Percentiles rank a stretch among this genome's conserved stretches.
These are phyloP conservation scores for Cutaneotrichosporon sp. DNA, from an alignment of 1,284 basidiomycete species.

Conservation along the genomic window DNA sequence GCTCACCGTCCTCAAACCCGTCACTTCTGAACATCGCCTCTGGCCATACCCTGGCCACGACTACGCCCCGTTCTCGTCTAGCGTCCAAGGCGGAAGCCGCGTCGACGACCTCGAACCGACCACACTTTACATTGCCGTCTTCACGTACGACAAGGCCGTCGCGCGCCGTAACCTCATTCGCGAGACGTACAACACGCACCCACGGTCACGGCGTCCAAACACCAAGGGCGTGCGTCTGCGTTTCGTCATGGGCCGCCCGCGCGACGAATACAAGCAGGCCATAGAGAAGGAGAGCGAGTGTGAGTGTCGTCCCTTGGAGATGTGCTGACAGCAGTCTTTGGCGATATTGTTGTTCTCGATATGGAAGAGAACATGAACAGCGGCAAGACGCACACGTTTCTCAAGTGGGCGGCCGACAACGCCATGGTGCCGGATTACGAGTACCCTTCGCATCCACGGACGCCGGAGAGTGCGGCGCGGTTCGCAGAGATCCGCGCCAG, in stretches of 20 bases:
- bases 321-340: constrained; percentile 56
- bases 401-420: constrained; percentile 66
- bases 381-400: constrained; percentile 51
- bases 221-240: constrained; percentile 82
- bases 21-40: constrained; percentile 41
- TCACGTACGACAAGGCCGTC: constrained; percentile 77
- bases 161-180: constrained; percentile 86
- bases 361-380: constrained; percentile 53
- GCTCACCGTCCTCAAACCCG: constrained; percentile 21
- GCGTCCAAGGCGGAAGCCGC: constrained; percentile 15
- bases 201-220: constrained; percentile 66
- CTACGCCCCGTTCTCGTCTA: constrained; percentile 21
- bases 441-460: constrained; percentile 20
- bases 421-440: constrained; percentile 71
- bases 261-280: constrained; percentile 68
- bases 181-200: constrained; percentile 82
- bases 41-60: constrained; percentile 33
- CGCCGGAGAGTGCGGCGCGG: constrained; percentile 7
- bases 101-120: constrained; percentile 74
- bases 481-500: background rate
- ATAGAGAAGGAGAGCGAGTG: constrained; percentile 80
- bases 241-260: constrained; percentile 84
- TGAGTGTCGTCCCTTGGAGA: background rate
- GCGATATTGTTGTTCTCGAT: constrained; percentile 52
- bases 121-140: constrained; percentile 84